Evolutionary conservation across 2,329 filamentous ascomycete species (phyloP).

Genomic region (Didymellaceae sp.): DNA sequence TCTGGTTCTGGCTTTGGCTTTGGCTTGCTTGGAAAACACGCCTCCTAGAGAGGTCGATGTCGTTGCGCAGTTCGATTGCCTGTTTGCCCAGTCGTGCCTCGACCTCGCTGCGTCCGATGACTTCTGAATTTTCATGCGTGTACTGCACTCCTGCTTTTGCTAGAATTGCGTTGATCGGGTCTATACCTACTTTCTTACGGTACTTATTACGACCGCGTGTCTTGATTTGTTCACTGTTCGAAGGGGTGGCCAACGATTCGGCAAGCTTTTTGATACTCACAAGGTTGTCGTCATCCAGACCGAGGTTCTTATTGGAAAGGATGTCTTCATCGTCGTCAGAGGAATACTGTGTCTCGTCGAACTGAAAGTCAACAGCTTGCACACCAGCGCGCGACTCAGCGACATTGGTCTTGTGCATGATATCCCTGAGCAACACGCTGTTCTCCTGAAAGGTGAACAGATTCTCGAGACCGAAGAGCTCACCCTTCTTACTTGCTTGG

Average conservation of each 20-base stretch:
- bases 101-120: constrained; percentile 90
- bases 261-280: constrained; percentile 67
- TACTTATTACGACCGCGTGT: constrained; percentile 44
- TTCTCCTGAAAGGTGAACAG: constrained; percentile 82
- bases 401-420: constrained; percentile 98
- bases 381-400: constrained; percentile 90
- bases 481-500: constrained; percentile 79
- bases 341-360: constrained; percentile 39
- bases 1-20: constrained; percentile 43
- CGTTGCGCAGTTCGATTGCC: constrained; percentile 68
- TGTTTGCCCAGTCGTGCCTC: constrained; percentile 82
- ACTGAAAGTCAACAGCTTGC: constrained; percentile 75
- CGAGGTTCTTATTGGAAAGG: constrained; percentile 35
- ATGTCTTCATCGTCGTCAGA: constrained; percentile 34
- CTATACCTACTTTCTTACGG: constrained; percentile 47
- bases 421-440: constrained; percentile 84
- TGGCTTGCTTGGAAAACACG: constrained; percentile 64
- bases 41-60: constrained; percentile 59
- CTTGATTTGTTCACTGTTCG: constrained; percentile 25
- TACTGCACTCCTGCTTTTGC: constrained; percentile 89
- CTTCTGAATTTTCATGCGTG: constrained; percentile 94
- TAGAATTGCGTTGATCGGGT: constrained; percentile 88
- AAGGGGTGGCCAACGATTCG: constrained; percentile 31
- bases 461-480: constrained; percentile 90
- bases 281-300: constrained; percentile 38